Percentiles rank a stretch among this genome's conserved stretches.
Conservation (phyloP, 2,329 filamentous ascomycete species). For the Penicillium palitans region DNA sequence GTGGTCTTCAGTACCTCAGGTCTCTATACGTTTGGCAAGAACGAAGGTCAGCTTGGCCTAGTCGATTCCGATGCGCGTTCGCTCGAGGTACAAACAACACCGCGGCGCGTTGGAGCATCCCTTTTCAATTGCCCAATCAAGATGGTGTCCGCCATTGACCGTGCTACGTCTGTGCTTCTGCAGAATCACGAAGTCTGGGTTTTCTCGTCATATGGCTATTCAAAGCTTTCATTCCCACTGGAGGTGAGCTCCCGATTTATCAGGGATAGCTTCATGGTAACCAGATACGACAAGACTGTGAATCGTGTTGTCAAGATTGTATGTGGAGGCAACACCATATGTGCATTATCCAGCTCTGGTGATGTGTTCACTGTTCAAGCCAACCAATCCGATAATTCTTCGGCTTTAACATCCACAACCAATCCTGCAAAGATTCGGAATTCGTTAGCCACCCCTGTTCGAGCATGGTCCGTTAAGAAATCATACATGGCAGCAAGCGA, state of each 20-base stretch:
- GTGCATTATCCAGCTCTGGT: conserved; percentile 77
- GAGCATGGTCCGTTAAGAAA: conserved; percentile 87
- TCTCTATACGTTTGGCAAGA: conserved; percentile 92
- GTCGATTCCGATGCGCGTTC: conserved; percentile 95
- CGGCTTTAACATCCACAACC: conserved; percentile 72
- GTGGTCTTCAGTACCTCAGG: conserved; percentile 80
- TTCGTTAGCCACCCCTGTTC: conserved; percentile 73
- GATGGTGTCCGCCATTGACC: conserved; percentile 84
- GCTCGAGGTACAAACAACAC: conserved; percentile 76
- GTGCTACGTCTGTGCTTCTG: conserved; percentile 80
- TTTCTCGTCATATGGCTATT: conserved; percentile 94
- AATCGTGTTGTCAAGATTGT: conserved; percentile 75
- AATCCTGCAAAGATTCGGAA: conserved; percentile 88
- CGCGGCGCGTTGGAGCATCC: conserved; percentile 84
- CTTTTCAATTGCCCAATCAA: conserved; percentile 71
- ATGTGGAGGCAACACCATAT: conserved; percentile 87
- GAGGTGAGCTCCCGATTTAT: conserved; percentile 71
- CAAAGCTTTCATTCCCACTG: conserved; percentile 80
- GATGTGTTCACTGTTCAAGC: conserved; percentile 86
- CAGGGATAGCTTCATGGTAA: conserved; percentile 63
- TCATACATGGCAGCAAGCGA: conserved; percentile 80
- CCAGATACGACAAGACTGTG: conserved; percentile 62
- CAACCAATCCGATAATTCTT: conserved; percentile 64
- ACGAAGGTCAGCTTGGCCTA: conserved; percentile 87
- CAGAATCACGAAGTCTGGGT: conserved; percentile 88